Evolutionary conservation across 2,329 filamentous ascomycete genomes (phyloP).

Genomic region (Chrysosphaeria jannelii): DNA sequence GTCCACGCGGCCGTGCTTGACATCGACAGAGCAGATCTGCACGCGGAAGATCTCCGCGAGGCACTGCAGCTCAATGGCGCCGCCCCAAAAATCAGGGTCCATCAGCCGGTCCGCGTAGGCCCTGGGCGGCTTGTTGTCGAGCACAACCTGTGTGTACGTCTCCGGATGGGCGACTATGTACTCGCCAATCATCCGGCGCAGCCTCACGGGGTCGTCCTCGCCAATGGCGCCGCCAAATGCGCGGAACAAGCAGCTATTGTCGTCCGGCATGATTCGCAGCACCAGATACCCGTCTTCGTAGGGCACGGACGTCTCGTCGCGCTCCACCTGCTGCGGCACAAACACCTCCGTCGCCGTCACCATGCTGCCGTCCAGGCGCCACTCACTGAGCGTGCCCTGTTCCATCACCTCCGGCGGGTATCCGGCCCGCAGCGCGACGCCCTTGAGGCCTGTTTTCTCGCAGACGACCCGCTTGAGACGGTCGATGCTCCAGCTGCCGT

Average conservation of each 20-base stretch:
- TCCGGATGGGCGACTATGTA: conserved; percentile 45
- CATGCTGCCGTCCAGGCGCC: too few species aligned
- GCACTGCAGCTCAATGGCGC: conserved; percentile 68
- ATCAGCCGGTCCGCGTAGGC: conserved; percentile 64
- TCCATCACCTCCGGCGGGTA: conserved; percentile 49
- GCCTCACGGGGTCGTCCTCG: conserved; percentile 26
- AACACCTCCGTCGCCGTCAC: conserved; percentile 7
- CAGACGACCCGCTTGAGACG: conserved; percentile 29
- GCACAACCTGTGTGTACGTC: conserved; percentile 43
- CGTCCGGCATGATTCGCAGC: conserved; percentile 82
- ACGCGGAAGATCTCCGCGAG: conserved; percentile 60
- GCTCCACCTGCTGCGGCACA: conserved; percentile 9
- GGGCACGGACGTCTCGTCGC: conserved; percentile 14
- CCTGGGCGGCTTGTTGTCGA: conserved; percentile 34
- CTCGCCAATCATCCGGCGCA: conserved; percentile 38
- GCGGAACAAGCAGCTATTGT: conserved; percentile 84
- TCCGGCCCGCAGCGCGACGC: conserved; percentile 56
- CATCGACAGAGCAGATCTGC: conserved; percentile 63
- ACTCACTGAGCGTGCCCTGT: too few species aligned
- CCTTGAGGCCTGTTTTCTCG: conserved; percentile 28
- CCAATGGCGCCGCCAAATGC: conserved; percentile 62
- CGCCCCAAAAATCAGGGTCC: conserved; percentile 60
- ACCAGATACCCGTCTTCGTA: conserved; percentile 28
- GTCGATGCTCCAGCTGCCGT: conserved; percentile 24
- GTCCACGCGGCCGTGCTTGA: conserved; percentile 26